These are phyloP conservation scores for Pseudoturritis turrita DNA, from an alignment of 345 rosid genomes.

Conservation along the genomic window DNA sequence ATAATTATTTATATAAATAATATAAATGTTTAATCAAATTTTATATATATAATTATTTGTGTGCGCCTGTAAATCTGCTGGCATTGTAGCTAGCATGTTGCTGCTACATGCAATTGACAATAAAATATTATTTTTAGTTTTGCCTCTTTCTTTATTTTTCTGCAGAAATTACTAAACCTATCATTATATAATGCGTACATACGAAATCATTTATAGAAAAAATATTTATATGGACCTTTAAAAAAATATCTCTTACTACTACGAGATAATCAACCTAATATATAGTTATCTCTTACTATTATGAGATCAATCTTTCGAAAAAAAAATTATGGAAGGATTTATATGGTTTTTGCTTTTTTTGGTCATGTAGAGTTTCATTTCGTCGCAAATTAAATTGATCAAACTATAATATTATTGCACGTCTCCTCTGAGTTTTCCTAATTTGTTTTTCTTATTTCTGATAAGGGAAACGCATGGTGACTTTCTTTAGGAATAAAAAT, in stretches of 20 bases:
- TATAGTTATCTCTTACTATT: background rate
- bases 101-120: background rate
- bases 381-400: background rate
- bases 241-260: background rate
- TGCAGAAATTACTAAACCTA: background rate
- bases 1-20: background rate
- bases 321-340: background rate
- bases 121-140: background rate
- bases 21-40: too few relatives aligned
- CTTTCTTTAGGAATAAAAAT: background rate
- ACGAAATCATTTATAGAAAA: background rate
- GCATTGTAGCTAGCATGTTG: conserved; percentile 19
- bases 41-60: background rate
- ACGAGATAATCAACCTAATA: background rate
- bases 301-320: background rate
- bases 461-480: background rate
- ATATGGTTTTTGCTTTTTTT: background rate
- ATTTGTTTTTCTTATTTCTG: background rate
- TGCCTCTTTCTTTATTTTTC: background rate
- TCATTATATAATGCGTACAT: background rate
- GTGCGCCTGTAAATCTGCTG: conserved; percentile 25
- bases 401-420: background rate
- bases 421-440: background rate
- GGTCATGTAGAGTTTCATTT: background rate
- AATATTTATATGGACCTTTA: too few relatives aligned